phyloP scores from a whole-genome alignment of 352 stramenopile genomes.

The Phytophthora podocarpi region DNA sequence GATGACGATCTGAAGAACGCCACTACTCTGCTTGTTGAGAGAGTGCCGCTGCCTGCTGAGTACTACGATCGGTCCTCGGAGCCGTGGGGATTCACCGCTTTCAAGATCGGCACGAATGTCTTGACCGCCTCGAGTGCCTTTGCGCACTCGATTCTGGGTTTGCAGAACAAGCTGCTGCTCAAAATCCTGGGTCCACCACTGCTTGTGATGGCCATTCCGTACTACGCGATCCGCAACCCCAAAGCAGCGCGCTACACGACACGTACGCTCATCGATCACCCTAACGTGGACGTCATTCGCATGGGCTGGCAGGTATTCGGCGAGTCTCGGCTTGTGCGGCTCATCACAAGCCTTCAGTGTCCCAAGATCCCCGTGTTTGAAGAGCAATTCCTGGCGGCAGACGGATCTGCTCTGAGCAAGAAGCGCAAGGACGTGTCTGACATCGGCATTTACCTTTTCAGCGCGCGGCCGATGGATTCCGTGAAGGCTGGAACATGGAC shows the following conservation, averaged over 20 bases:
- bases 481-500: constrained; percentile 77
- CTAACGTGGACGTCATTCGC: constrained; percentile 86
- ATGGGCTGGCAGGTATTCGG: constrained; percentile 86
- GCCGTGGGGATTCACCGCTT: constrained; percentile 75
- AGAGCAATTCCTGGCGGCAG: constrained; percentile 61
- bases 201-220: constrained; percentile 76
- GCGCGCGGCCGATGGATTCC: constrained; percentile 62
- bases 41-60: constrained; percentile 80
- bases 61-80: constrained; percentile 88
- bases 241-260: constrained; percentile 79
- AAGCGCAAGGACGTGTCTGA: constrained; percentile 51
- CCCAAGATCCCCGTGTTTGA: constrained; percentile 70
- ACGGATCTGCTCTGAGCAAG: constrained; percentile 43
- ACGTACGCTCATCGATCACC: constrained; percentile 79
- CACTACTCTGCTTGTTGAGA: constrained; percentile 76
- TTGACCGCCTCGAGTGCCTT: constrained; percentile 80
- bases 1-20: constrained; percentile 89
- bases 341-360: constrained; percentile 66
- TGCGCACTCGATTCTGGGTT: constrained; percentile 71
- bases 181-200: constrained; percentile 60
- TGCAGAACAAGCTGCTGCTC: constrained; percentile 69
- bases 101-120: constrained; percentile 86
- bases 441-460: constrained; percentile 77
- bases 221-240: constrained; percentile 78
- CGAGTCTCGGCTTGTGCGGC: constrained; percentile 74